A percentile compares a stretch with the other conserved stretches of the same genome.
phyloP scores from a whole-genome alignment of 2,329 filamentous ascomycete genomes.

The Penicillium sp. region DNA sequence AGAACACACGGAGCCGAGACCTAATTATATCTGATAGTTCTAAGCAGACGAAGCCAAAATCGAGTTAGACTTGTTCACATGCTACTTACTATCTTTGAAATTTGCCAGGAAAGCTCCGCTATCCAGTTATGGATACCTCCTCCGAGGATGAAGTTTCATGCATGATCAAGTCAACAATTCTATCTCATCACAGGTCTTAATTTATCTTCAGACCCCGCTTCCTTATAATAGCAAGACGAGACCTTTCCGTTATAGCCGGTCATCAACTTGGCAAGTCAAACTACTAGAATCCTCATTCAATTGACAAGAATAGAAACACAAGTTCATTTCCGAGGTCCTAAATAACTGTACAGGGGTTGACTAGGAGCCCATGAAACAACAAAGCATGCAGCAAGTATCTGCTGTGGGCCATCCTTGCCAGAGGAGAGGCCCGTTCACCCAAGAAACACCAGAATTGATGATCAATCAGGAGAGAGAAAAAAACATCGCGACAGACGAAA shows the following conservation, averaged over 20 bases:
- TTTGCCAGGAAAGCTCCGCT: background rate
- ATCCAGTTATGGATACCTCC: background rate
- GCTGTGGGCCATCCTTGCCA: constrained; percentile 12
- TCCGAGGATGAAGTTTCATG: background rate
- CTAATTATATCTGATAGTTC: background rate
- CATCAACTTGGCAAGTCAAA: background rate
- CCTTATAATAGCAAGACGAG: background rate
- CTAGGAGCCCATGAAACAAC: constrained; percentile 13
- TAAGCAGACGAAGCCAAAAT: background rate
- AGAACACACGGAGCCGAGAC: background rate
- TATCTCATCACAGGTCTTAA: background rate
- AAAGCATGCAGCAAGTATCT: constrained; percentile 12
- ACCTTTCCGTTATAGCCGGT: background rate
- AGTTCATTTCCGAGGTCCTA: constrained; percentile 6
- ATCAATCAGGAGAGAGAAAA: background rate
- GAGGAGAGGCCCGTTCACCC: constrained; percentile 17
- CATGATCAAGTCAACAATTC: background rate
- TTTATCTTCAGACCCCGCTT: background rate
- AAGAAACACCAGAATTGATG: constrained; percentile 21
- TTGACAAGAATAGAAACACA: constrained; percentile 13
- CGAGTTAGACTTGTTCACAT: background rate
- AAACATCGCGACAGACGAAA: constrained; percentile 2
- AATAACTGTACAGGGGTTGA: constrained; percentile 19
- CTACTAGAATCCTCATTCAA: background rate
- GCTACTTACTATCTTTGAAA: background rate